Percentiles rank a stretch among this genome's conserved stretches.
These are phyloP conservation scores for Diospyros lotus DNA, from an alignment of 148 eudicot genomes.

Conservation along the genomic window DNA sequence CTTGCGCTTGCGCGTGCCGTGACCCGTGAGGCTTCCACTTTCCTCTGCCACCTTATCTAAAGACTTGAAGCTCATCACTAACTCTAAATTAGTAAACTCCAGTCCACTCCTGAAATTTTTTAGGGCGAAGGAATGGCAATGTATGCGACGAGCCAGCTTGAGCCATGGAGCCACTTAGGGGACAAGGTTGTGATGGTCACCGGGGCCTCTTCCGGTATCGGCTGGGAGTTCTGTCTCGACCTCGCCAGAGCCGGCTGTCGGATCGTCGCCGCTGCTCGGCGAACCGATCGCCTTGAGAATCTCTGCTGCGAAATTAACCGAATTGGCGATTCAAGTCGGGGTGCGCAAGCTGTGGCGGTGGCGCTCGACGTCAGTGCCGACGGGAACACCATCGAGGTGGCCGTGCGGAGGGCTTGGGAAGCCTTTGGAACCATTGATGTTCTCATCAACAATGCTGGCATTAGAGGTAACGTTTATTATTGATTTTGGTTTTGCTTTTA, in stretches of 20 bases:
- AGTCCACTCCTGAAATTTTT: too few species aligned
- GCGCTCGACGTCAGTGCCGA: conserved; percentile 52
- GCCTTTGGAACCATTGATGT: conserved; percentile 58
- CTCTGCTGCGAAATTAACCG: conserved; percentile 39
- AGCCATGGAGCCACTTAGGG: conserved; percentile 14
- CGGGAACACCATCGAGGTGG: conserved; percentile 32
- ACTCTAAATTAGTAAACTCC: too few species aligned
- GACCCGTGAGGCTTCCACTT: too few species aligned
- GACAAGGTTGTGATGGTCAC: conserved; percentile 30
- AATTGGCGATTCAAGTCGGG: not conserved
- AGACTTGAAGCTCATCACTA: too few species aligned
- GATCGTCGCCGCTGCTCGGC: conserved; percentile 30
- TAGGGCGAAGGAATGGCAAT: too few species aligned
- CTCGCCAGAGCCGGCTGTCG: conserved; percentile 31
- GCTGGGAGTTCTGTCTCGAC: conserved; percentile 21
- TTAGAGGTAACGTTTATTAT: conserved; percentile 17
- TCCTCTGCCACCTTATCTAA: too few species aligned
- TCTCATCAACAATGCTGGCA: conserved; percentile 67
- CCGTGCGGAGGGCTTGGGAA: conserved; percentile 47
- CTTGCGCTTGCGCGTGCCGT: too few species aligned
- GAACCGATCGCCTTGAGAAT: conserved; percentile 19
- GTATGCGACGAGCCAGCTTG: not conserved
- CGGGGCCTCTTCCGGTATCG: conserved; percentile 21
- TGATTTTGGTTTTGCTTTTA: too few species aligned
- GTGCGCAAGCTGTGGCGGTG: conserved; percentile 43